A percentile compares a stretch with the other conserved stretches of the same genome.
These are phyloP conservation scores for Alternaria conjuncta DNA, from an alignment of 2,329 filamentous ascomycete genomes.

Conservation along the genomic window DNA sequence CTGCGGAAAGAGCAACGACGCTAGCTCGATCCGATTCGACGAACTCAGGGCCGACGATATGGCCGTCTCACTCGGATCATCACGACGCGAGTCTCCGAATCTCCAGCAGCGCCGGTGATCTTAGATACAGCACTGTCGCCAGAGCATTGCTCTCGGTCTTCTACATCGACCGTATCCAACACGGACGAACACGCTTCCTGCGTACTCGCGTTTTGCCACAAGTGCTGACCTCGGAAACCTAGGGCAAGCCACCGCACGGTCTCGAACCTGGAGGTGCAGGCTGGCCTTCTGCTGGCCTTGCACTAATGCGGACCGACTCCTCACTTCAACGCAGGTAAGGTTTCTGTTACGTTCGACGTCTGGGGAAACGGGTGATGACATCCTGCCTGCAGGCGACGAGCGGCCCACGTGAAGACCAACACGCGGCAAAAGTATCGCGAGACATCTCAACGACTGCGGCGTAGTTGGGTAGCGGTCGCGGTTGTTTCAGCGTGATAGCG, in stretches of 20 bases:
- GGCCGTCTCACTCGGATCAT: conserved; percentile 4
- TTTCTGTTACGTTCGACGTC: conserved; percentile 19
- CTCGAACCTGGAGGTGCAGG: conserved; percentile 11
- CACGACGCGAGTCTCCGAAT: conserved; percentile 5
- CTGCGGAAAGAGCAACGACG: conserved; percentile 3
- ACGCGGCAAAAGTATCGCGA: conserved; percentile 3
- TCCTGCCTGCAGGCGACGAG: conserved; percentile 7
- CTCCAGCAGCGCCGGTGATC: neutral
- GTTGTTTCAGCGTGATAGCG: conserved; percentile 27
- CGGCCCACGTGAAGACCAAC: conserved; percentile 11
- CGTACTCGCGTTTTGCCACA: neutral
- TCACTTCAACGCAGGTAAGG: conserved; percentile 1
- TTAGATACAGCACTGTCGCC: neutral
- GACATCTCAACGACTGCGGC: conserved; percentile 5
- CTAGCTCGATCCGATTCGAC: conserved; percentile 14
- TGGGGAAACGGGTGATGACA: conserved; percentile 13
- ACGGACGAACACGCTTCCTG: neutral
- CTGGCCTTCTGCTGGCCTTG: neutral
- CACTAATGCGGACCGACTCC: conserved; percentile 17
- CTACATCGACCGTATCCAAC: neutral
- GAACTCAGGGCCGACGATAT: conserved; percentile 3
- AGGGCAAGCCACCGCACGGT: conserved; percentile 2
- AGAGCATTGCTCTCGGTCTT: neutral
- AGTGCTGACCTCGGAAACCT: conserved; percentile 2
- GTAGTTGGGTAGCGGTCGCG: conserved; percentile 14